phyloP scores from a whole-genome alignment of 2,329 filamentous ascomycete species.

The Botrytis aclada region DNA sequence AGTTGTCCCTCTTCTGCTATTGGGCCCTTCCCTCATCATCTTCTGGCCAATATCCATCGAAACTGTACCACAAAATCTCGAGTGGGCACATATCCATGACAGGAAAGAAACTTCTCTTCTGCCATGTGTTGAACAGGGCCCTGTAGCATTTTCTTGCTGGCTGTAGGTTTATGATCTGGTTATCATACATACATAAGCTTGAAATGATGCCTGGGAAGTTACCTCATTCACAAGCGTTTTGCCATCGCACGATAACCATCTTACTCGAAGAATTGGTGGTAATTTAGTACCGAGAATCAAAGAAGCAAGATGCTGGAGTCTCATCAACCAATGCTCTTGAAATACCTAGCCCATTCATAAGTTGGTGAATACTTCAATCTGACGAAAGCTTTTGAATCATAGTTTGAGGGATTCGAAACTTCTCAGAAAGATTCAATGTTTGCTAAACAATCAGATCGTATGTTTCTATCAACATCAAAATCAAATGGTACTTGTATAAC shows the following conservation, averaged over 20 bases:
- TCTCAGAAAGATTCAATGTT: not conserved
- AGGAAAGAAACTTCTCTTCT: not conserved
- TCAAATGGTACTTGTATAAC: not conserved
- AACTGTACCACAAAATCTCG: accelerated
- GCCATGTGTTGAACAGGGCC: not conserved
- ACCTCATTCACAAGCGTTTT: not conserved
- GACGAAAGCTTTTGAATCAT: not conserved
- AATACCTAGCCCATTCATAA: no score
- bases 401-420: no score
- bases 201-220: not conserved
- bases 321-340: no score
- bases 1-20: not conserved
- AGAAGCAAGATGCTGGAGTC: not conserved
- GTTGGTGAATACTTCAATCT: not conserved
- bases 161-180: not conserved
- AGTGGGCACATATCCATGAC: no score
- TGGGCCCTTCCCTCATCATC: not conserved
- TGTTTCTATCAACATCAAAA: not conserved
- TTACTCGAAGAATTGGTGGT: not conserved
- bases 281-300: accelerated
- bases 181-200: not conserved
- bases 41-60: no score
- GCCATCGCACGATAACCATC: not conserved
- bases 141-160: not conserved
- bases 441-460: accelerated